Percentiles rank a stretch among this genome's conserved stretches.
Evolutionary conservation across 2,329 filamentous ascomycete species (phyloP).

Genomic region (Daldinia sp.): DNA sequence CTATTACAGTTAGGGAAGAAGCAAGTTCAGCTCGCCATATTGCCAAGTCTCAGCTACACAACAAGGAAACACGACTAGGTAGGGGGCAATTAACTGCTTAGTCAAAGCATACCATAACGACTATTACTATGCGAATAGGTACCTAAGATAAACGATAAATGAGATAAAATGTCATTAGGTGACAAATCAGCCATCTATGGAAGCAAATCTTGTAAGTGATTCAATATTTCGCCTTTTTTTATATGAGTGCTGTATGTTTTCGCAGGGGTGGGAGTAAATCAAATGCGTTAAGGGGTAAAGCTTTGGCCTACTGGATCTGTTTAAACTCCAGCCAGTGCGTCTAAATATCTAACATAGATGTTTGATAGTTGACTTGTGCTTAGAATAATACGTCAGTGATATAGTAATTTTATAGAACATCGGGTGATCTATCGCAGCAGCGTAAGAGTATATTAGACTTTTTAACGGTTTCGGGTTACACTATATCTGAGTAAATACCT

Average conservation of each 20-base stretch:
- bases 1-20: conserved; percentile 23
- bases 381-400: background rate
- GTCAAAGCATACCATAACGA: background rate
- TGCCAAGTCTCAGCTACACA: conserved; percentile 9
- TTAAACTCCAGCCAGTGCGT: conserved; percentile 14
- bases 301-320: conserved; percentile 23
- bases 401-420: conserved; percentile 16
- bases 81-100: background rate
- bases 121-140: background rate
- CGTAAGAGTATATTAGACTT: conserved; percentile 10
- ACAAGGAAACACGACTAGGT: background rate
- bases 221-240: background rate
- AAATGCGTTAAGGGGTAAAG: conserved; percentile 11
- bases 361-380: background rate
- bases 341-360: background rate
- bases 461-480: conserved; percentile 20
- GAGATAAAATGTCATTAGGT: background rate
- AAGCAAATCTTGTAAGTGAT: background rate
- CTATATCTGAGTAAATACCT: too few relatives aligned
- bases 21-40: conserved; percentile 25
- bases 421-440: conserved; percentile 15
- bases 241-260: background rate
- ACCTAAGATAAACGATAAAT: background rate
- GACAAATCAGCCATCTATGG: background rate
- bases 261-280: background rate